Conservation (phyloP, 2,329 filamentous ascomycete genomes). For the Paecilomyces niveus region DNA sequence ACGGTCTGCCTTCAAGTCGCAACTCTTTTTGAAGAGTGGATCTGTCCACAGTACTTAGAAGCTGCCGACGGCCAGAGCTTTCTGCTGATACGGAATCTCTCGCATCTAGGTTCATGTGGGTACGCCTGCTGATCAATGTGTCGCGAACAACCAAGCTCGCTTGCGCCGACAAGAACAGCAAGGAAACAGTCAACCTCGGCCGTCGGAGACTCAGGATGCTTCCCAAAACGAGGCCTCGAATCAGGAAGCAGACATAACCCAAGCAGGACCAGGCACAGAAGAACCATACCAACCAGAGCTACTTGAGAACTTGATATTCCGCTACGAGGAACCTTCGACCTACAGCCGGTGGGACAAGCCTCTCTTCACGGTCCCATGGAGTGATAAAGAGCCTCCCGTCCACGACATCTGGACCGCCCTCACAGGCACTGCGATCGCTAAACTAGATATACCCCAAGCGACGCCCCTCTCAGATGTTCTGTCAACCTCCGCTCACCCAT, state of each 20-base stretch:
- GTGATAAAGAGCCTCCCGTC: conserved; percentile 49
- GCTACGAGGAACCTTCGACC: conserved; percentile 61
- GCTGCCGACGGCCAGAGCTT: too few species aligned
- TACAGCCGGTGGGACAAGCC: conserved; percentile 61
- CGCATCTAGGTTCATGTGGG: conserved; percentile 49
- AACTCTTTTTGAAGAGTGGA: neutral
- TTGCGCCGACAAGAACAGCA: conserved; percentile 13
- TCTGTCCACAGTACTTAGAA: too few species aligned
- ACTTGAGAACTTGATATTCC: conserved; percentile 58
- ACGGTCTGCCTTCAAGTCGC: neutral
- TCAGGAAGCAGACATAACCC: conserved; percentile 4
- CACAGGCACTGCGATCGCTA: conserved; percentile 31
- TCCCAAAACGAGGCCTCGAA: neutral
- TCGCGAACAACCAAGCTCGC: conserved; percentile 45
- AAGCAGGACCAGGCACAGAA: conserved; percentile 14
- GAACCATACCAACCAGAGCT: conserved; percentile 47
- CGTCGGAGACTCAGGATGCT: conserved; percentile 1
- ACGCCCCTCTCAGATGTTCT: neutral
- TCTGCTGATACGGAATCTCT: conserved; percentile 12
- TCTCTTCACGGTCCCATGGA: conserved; percentile 54
- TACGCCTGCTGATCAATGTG: conserved; percentile 49
- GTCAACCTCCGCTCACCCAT: conserved; percentile 3
- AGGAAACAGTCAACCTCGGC: conserved; percentile 2
- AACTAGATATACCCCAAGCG: conserved; percentile 1
- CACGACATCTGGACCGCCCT: conserved; percentile 56